These are phyloP conservation scores for Climacium dendroides DNA, from an alignment of 225 moss, liverwort and hornwort genomes.

Conservation along the genomic window DNA sequence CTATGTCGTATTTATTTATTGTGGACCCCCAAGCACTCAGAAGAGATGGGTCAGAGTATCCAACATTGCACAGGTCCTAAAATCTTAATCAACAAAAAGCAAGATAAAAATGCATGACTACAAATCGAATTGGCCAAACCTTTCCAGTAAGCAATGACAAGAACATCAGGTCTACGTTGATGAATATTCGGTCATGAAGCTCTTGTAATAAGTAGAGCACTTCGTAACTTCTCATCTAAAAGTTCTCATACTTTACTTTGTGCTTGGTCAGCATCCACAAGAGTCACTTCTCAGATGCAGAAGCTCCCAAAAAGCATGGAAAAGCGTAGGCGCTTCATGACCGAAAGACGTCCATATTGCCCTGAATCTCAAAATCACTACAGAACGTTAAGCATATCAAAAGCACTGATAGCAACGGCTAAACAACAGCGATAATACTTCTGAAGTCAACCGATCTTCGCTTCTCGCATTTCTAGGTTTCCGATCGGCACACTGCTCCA, in stretches of 20 bases:
- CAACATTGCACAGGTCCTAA: background rate
- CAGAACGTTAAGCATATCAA: background rate
- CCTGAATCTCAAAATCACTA: background rate
- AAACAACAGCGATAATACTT: background rate
- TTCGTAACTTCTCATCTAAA: background rate
- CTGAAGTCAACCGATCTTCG: background rate
- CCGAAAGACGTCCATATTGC: background rate
- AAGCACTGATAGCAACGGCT: background rate
- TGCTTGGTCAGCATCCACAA: background rate
- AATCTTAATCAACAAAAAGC: too few relatives aligned
- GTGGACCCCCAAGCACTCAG: background rate
- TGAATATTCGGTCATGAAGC: background rate
- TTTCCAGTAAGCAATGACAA: background rate
- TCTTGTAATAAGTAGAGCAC: background rate
- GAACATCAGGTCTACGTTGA: background rate
- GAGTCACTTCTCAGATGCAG: background rate
- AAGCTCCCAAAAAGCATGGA: background rate
- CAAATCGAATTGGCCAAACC: background rate
- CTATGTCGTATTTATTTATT: background rate
- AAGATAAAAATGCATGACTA: too few relatives aligned
- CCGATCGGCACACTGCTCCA: background rate
- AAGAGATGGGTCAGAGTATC: background rate
- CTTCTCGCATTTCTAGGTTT: too few relatives aligned
- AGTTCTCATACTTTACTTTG: background rate
- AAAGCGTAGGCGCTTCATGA: background rate